Base-by-base conservation (phyloP, 169 alveolate genomes). In the Eimeria necatrix region DNA sequence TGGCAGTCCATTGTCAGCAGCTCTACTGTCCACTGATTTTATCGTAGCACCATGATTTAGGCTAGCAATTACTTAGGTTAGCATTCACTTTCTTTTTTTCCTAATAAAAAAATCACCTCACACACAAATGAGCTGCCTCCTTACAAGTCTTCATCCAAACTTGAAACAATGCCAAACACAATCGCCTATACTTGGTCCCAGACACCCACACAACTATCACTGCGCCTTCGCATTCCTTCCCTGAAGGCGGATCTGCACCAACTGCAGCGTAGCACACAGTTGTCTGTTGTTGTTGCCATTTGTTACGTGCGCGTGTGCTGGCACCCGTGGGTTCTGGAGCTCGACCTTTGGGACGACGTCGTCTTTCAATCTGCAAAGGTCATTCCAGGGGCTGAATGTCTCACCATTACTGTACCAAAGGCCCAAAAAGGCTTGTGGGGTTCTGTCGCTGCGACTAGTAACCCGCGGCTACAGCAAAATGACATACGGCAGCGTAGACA, bases 131-230 rank as follows among this genome's bases (percentile, higher is more conserved):
- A 32, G 41, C 41, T 32, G 41, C 41, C 2, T 32, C 41, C 41
- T 32, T 32, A 32, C 41, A 32, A 32, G 41, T 32, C 41, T 32
- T 2, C 4, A 26, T 9, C 18, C n/a, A 0, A 48, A 41, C 12
- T 56, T 5, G 9, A 8, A 52, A 84, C 4, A 85, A 85, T 85
- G 92, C 92, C 92, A 12, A 85, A 32, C 24, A 85, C 92, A 22
- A 85, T 85, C 60, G 64, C 92, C 32, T 85, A 85, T 80, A 61
- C 56, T 41, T 85, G 92, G 92, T 85, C 92, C 12, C 92, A 85
- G 48, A 85, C 92, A 46, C 60, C 20, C 18, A 60, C 92, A 20
- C 61, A 61, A 76, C 10, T 85, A 41, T 59, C 92, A 52, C 32
- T 85, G 59, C 61, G 32, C 46, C 81, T 85, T 48, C 80, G 92